A percentile compares a stretch with the other conserved stretches of the same genome.
These are phyloP conservation scores for Magnusiomyces clavatus DNA, from an alignment of 1,139 yeast genomes.

Conservation along the genomic window DNA sequence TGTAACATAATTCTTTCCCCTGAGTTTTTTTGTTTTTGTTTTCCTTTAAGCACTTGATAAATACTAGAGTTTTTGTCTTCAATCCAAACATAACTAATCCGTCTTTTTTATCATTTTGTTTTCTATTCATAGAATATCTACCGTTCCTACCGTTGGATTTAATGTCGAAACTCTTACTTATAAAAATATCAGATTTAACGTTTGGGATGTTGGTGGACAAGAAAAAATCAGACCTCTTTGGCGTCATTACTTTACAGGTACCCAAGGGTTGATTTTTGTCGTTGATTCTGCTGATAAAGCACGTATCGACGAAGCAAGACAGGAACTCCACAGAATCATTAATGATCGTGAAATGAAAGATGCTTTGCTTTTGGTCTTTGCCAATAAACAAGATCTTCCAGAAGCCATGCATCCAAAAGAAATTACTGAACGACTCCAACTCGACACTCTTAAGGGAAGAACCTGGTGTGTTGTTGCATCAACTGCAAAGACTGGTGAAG, in stretches of 20 bases:
- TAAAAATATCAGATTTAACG: conserved; percentile 81
- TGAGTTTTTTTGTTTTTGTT: neutral
- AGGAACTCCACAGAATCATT: conserved; percentile 69
- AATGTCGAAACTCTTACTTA: conserved; percentile 89
- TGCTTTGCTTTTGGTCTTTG: conserved; percentile 74
- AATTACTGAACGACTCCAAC: conserved; percentile 76
- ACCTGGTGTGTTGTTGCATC: conserved; percentile 89
- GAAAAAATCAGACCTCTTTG: conserved; percentile 84
- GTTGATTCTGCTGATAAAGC: conserved; percentile 72
- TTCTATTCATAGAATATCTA: conserved; percentile 55
- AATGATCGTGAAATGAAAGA: conserved; percentile 74
- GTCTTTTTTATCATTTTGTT: neutral
- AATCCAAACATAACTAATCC: conserved; percentile 1
- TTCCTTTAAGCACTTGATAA: neutral
- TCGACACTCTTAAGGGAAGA: conserved; percentile 77
- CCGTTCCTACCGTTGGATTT: conserved; percentile 92
- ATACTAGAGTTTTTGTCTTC: too few species aligned
- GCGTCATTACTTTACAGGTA: conserved; percentile 93
- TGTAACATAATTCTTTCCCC: neutral
- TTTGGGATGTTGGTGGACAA: conserved; percentile 98
- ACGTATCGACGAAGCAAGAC: conserved; percentile 71
- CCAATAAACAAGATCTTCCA: conserved; percentile 86
- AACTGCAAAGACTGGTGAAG: conserved; percentile 88
- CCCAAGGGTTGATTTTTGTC: conserved; percentile 88
- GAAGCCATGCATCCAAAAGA: conserved; percentile 89